phyloP scores from a whole-genome alignment of 345 rosid genomes.

The Populus tremula region DNA sequence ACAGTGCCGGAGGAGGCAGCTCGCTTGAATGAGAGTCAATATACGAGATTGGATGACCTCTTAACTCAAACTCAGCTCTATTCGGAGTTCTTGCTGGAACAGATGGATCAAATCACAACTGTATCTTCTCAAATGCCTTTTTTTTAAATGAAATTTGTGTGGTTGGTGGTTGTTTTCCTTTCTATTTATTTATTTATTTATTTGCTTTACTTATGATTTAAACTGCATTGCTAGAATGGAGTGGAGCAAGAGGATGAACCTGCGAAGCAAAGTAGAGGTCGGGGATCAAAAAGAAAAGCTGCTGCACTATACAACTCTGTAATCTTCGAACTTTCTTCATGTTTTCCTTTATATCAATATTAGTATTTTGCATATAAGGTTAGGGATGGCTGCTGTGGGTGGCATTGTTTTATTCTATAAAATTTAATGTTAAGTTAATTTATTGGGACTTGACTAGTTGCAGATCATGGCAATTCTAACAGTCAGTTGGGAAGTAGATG shows the following conservation, averaged over 20 bases:
- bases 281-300: slow-evolving; percentile 75
- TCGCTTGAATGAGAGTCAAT: slow-evolving; percentile 53
- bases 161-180: slow-evolving; percentile 3
- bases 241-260: slow-evolving; percentile 43
- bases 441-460: neutral
- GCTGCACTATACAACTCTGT: slow-evolving; percentile 63
- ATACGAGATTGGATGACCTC: slow-evolving; percentile 72
- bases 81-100: slow-evolving; percentile 79
- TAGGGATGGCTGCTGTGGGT: neutral
- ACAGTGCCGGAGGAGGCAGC: slow-evolving; percentile 32
- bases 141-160: slow-evolving; percentile 11
- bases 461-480: neutral
- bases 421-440: neutral
- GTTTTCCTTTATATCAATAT: neutral
- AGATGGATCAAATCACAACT: slow-evolving; percentile 74
- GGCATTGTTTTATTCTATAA: neutral
- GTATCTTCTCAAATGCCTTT: slow-evolving; percentile 35
- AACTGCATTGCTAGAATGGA: slow-evolving; percentile 48
- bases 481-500: too few species aligned
- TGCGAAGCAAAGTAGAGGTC: slow-evolving; percentile 46
- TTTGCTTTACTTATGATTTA: slow-evolving; percentile 17
- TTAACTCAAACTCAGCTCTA: slow-evolving; percentile 77
- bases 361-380: neutral
- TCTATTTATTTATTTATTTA: neutral
- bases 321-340: slow-evolving; percentile 16